phyloP scores from a whole-genome alignment of 1,284 basidiomycete genomes.

The Trametes pubescens region DNA sequence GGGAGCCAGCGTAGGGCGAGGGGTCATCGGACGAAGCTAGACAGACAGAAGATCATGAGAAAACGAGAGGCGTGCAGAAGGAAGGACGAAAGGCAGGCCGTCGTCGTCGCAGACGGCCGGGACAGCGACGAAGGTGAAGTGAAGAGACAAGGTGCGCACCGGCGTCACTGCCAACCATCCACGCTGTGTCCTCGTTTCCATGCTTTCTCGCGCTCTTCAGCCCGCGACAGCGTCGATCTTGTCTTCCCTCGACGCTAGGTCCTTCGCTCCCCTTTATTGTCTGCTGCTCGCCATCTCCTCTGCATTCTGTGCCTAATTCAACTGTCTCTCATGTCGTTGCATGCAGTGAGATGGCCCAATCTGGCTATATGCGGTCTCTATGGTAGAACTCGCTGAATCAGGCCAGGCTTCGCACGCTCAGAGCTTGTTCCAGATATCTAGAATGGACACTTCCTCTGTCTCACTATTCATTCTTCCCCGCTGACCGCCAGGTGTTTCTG shows the following conservation, averaged over 20 bases:
- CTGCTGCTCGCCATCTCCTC: neutral
- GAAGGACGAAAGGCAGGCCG: constrained; percentile 35
- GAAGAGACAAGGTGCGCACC: constrained; percentile 34
- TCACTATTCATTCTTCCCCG: neutral
- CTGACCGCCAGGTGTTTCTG: neutral
- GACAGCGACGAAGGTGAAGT: constrained; percentile 34
- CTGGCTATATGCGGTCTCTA: constrained; percentile 7
- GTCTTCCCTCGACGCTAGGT: constrained; percentile 16
- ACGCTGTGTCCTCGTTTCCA: constrained; percentile 33
- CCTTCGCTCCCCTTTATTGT: constrained; percentile 8
- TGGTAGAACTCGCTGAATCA: constrained; percentile 7
- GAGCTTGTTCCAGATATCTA: neutral
- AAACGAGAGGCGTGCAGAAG: constrained; percentile 35
- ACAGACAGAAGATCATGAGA: constrained; percentile 40
- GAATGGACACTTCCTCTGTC: neutral
- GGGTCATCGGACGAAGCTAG: constrained; percentile 43
- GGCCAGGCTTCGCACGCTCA: constrained; percentile 11
- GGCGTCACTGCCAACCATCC: constrained; percentile 26
- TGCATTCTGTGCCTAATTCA: constrained; percentile 14
- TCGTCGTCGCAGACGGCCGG: constrained; percentile 39
- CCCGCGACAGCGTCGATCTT: constrained; percentile 19
- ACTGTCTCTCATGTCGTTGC: constrained; percentile 7
- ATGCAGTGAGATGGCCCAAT: constrained; percentile 13
- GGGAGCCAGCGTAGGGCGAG: constrained; percentile 41
- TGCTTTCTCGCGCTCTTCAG: constrained; percentile 21